Conservation (phyloP, 1,284 basidiomycete species). For the Kwoniella shivajii region DNA sequence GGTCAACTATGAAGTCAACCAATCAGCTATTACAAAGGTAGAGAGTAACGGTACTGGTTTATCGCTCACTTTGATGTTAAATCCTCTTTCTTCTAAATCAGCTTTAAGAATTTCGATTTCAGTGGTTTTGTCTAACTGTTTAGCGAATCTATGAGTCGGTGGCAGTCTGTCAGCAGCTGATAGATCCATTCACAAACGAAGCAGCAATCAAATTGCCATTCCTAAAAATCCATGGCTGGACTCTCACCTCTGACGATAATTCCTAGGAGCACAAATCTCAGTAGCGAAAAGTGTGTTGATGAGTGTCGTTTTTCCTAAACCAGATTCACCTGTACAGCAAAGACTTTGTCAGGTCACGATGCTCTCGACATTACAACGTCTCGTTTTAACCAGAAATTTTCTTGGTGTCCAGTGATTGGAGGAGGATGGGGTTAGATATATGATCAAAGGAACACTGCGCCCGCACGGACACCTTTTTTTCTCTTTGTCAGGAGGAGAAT, state of each 20-base stretch:
- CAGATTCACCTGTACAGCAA: conserved; percentile 76
- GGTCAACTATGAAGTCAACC: conserved; percentile 61
- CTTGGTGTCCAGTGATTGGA: too few relatives aligned
- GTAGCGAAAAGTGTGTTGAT: conserved; percentile 99
- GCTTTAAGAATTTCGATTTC: conserved; percentile 97
- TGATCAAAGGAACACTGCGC: not conserved
- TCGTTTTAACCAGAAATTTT: too few relatives aligned
- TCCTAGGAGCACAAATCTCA: conserved; percentile 88
- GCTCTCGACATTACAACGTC: not conserved
- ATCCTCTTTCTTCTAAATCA: conserved; percentile 96
- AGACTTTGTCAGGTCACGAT: not conserved
- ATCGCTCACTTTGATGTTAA: conserved; percentile 79
- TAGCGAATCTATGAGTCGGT: conserved; percentile 67
- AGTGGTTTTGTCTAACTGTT: conserved; percentile 98
- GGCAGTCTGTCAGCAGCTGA: not conserved
- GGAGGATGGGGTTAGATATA: too few relatives aligned
- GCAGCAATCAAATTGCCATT: not conserved
- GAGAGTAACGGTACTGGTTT: not conserved
- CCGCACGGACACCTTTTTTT: conserved; percentile 7
- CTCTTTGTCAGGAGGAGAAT: not conserved
- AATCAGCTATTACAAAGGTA: conserved; percentile 2
- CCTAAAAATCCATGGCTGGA: not conserved
- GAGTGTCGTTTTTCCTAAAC: conserved; percentile 90
- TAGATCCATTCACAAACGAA: not conserved
- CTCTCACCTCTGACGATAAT: conserved; percentile 70